phyloP scores from a whole-genome alignment of 177 flowering plant genomes.

The Vitis hybrid region DNA sequence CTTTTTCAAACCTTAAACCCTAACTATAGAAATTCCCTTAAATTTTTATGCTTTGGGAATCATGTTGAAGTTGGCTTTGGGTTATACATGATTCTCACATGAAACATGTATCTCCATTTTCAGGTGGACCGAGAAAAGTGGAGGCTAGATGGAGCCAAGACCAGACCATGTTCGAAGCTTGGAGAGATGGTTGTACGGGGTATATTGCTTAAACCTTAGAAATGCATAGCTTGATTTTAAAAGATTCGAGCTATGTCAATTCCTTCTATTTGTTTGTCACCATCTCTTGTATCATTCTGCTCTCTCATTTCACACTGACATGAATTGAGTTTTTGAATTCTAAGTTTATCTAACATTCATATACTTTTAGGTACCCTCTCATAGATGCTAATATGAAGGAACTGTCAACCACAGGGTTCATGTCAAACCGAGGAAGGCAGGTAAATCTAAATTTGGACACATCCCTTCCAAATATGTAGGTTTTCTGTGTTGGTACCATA shows the following conservation, averaged over 20 bases:
- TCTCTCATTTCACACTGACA: background rate
- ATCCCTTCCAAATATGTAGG: too few species aligned
- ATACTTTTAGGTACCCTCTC: conserved; percentile 72
- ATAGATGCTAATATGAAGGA: conserved; percentile 96
- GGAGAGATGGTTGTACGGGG: conserved; percentile 94
- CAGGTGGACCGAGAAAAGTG: conserved; percentile 90
- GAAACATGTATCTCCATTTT: background rate
- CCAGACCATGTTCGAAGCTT: conserved; percentile 58
- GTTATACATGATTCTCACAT: background rate
- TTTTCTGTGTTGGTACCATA: too few species aligned
- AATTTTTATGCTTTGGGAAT: background rate
- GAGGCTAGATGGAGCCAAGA: conserved; percentile 77
- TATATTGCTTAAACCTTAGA: conserved; percentile 18
- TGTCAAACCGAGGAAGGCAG: conserved; percentile 99
- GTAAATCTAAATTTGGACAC: conserved; percentile 30
- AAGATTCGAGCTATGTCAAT: background rate
- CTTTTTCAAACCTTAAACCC: too few species aligned
- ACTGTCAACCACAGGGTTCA: conserved; percentile 77
- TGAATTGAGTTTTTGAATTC: background rate
- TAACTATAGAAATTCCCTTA: too few species aligned
- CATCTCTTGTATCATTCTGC: background rate
- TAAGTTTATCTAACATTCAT: background rate
- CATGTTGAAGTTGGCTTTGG: background rate
- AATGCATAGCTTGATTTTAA: background rate
- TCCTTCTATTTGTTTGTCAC: background rate